Base-by-base conservation (phyloP, 108 stramenopile species). In the Conticribra guillardii region DNA sequence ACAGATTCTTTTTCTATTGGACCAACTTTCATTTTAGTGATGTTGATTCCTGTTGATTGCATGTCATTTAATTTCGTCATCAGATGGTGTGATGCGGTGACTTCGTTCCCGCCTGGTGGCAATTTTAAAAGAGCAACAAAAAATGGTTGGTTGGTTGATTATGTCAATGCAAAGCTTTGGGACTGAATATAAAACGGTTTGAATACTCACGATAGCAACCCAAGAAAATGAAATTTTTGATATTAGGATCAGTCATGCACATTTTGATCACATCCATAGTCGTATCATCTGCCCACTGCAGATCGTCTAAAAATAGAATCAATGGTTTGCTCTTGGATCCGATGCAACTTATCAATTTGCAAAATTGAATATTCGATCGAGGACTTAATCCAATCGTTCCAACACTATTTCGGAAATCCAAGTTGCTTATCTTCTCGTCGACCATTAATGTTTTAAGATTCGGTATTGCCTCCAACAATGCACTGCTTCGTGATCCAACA, bases 171-270 rank as follows among this genome's bases (percentile, higher is more conserved):
- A n/a, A n/a, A n/a, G n/a, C n/a, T n/a, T n/a, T n/a, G n/a, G n/a
- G n/a, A n/a, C n/a, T n/a, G n/a, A n/a, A n/a, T n/a, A n/a, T n/a
- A n/a, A n/a, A n/a, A n/a, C n/a, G n/a, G n/a, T n/a, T n/a, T n/a
- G n/a, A n/a, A 33, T 77, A 72, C 4, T 77, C 76, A 11, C 76
- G 47, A 41, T 72, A 77, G 54, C 63, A 55, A 22, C 76, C 76
- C 23, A 77, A 31, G 37, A 77, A 72, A 3, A 77, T 24, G 34
- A 69, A 65, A 33, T 63, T 24, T 24, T 26, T 23, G 19, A 59
- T 49, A 19, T 77, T 70, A 21, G 66, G 70, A 37, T 77, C 76
- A n/a, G 63, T 71, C 70, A 77, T 55, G 9, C 64, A 49, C 74
- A 75, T 75, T 50, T 55, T 54, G 0, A 77, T 77, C 17, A 77